Percentiles rank a stretch among this genome's conserved stretches.
These are phyloP conservation scores for Zygoascus flipseniorum DNA, from an alignment of 805 yeast species.

Conservation along the genomic window DNA sequence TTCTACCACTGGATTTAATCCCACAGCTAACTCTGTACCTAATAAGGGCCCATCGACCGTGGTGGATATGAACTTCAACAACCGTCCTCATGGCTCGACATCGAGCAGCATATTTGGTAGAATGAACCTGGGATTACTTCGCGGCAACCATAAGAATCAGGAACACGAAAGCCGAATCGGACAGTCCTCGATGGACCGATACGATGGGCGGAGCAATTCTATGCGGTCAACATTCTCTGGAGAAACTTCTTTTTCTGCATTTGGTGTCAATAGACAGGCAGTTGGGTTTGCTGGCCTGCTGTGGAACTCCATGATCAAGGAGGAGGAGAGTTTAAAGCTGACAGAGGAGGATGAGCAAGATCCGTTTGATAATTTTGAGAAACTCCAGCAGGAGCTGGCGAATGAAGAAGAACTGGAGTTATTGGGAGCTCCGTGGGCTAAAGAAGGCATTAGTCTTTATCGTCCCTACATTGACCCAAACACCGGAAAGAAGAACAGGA, in stretches of 20 bases:
- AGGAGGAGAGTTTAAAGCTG: conserved; percentile 12
- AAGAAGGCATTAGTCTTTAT: conserved; percentile 56
- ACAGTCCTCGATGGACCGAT: not conserved
- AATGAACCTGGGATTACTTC: conserved; percentile 9
- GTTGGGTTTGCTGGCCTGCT: conserved; percentile 27
- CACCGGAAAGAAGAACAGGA: conserved; percentile 20
- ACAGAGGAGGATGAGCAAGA: conserved; percentile 17
- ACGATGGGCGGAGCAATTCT: conserved; percentile 14
- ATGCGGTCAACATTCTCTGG: conserved; percentile 31
- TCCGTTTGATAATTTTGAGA: conserved; percentile 21
- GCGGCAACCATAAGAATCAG: conserved; percentile 5
- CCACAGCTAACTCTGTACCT: conserved; percentile 1
- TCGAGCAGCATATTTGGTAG: conserved; percentile 14
- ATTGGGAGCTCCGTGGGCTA: conserved; percentile 69
- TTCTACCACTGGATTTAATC: not conserved
- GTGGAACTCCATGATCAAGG: conserved; percentile 24
- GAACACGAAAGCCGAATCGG: conserved; percentile 15
- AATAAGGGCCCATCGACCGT: conserved; percentile 3
- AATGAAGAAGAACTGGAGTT: conserved; percentile 55
- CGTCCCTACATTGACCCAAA: conserved; percentile 22
- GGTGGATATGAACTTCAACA: not conserved
- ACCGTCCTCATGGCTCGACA: not conserved
- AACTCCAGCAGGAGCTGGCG: conserved; percentile 32
- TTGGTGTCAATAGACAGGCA: conserved; percentile 24
- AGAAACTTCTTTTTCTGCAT: conserved; percentile 25